Evolutionary conservation across 352 stramenopile species (phyloP), one percentile per base, ranked within the genome.

Genomic region (Peronospora belbahrii): DNA sequence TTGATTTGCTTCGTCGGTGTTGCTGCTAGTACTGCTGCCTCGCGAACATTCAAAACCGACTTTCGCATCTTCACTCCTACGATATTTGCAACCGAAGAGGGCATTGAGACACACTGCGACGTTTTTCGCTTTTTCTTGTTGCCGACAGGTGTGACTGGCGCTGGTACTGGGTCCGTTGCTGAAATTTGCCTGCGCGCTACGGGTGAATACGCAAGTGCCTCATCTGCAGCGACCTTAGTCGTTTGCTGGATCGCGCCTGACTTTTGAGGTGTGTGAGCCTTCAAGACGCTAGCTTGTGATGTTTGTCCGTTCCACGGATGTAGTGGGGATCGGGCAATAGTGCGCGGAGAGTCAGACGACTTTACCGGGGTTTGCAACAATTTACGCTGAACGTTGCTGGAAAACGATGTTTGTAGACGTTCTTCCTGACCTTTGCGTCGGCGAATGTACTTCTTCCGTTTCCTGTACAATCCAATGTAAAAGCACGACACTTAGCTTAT

Each of bases 361-460:
- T 86, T 88, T 2, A 84, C 58, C n/a, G 74, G 78, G 0, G 78
- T 87, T 18, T 87, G 74, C 38, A 89, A 48, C 17, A 89, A 49
- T 56, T 87, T 89, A 7, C 78, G 70, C 52, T 89, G 78, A 3
- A 87, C 74, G 17, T 61, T 65, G 15, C n/a, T 51, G 11, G 59
- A 50, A 10, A 47, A 52, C 2, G 62, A 57, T 7, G 46, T 36
- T 11, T 44, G 23, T 7, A 38, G 23, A 2, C 47, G 40, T 22
- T 67, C 67, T 2, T 78, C 72, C 1, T 86, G 68, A 10, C 68
- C 34, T 61, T 85, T 85, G 19, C 74, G 66, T 33, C 81, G 79
- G 14, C 73, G 62, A 39, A 60, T 52, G 8, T 81, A 59, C 28
- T 67, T 74, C 44, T 84, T 85, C 13, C 72, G 63, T 33, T 82